Base-by-base conservation (phyloP, 2,329 filamentous ascomycete genomes). In the Mycocentrospora acerina region DNA sequence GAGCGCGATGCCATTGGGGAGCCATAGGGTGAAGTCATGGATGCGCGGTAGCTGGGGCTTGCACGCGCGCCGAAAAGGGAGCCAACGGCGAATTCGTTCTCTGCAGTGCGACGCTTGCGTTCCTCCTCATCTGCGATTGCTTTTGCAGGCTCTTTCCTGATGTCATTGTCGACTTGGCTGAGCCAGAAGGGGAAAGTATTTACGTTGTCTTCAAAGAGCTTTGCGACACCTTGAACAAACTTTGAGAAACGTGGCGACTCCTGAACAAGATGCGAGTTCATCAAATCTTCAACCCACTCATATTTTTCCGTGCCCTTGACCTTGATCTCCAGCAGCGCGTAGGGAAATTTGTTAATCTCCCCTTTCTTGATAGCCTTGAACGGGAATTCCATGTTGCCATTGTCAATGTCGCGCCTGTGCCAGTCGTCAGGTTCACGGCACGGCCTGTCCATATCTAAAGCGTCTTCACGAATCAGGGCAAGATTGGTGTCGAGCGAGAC, bases 101-200 rank as follows among this genome's bases (percentile, higher is more conserved):
- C 89, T 1, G 87, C 88, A 29, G 83, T 82, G 62, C 86, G 87
- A 17, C 85, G 86, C 43, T 86, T 83, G 42, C 86, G 82, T 66
- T 91, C 83, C 65, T 95, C 90, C 66, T 97, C 90, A 57, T 93
- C 86, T 50, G 94, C 86, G 62, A 95, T 96, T 0, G 91, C 91
- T 47, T 81, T 79, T 64, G 93, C 87, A 0, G 93, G 93, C 62
- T 97, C 90, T 63, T 88, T 89, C 53, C 91, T 85, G 61, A 98
- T 98, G 62, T 98, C 93, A 22, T 81, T 88, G 62, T 96, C 91
- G 29, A 97, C 77, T 47, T 95, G 87, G 57, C 85, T 85, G 24
- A 97, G 79, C 93, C 93, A 98, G 73, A 97, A 96, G 11, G 93
- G 93, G 59, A 97, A 83, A 47, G 82, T 90, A 71, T 97, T 97